Conservation (phyloP, 768 basidiomycete genomes). For the Tubosaeta sp. region DNA sequence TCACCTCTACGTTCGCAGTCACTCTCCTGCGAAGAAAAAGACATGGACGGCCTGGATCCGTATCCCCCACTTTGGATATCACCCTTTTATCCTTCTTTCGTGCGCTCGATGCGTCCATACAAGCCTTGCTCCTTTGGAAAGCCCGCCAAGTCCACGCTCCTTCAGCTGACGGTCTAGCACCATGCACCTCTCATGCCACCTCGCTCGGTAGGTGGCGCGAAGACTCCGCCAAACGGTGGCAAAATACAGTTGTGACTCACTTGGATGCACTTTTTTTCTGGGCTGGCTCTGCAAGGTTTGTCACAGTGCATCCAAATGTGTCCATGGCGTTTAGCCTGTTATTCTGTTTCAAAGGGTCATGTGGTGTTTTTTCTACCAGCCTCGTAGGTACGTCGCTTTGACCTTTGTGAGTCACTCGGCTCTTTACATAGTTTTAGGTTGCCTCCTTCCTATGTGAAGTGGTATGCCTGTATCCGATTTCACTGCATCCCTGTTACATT, state of each 20-base stretch:
- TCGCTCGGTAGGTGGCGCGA: conserved; percentile 13
- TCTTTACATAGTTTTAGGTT: conserved; percentile 27
- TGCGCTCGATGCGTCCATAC: conserved; percentile 60
- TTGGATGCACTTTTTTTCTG: conserved; percentile 73
- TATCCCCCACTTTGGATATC: conserved; percentile 62
- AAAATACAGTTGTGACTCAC: conserved; percentile 37
- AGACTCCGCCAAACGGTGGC: conserved; percentile 25
- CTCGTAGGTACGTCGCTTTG: conserved; percentile 47
- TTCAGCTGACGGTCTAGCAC: neutral
- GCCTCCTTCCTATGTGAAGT: conserved; percentile 53
- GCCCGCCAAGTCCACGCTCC: neutral
- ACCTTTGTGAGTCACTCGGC: neutral
- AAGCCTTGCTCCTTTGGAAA: conserved; percentile 41
- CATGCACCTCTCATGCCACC: neutral
- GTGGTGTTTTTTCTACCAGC: conserved; percentile 86
- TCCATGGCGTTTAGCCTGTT: neutral
- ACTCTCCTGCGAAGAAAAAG: conserved; percentile 52
- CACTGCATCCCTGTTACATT: neutral
- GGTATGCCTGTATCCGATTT: conserved; percentile 30
- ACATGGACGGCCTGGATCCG: conserved; percentile 11
- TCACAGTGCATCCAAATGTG: neutral
- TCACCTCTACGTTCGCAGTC: conserved; percentile 56
- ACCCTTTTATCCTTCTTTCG: conserved; percentile 66
- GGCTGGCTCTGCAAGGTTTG: conserved; percentile 71
- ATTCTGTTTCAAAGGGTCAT: conserved; percentile 53